Conservation (phyloP, 768 basidiomycete species). For the Pleurotus djamor region DNA sequence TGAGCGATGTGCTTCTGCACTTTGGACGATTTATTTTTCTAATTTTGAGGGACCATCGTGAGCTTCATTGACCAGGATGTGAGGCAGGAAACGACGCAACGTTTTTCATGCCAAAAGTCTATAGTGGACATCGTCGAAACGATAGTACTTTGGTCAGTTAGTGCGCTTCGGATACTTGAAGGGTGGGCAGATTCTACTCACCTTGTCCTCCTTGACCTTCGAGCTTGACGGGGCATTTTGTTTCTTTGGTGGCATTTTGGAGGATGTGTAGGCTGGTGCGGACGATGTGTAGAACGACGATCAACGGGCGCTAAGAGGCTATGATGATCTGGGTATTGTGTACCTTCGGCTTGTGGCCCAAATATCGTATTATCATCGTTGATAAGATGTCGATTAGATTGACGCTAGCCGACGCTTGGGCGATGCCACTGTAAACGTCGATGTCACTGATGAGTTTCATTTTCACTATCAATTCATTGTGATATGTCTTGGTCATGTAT, state of each 20-base stretch:
- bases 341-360: too few relatives aligned
- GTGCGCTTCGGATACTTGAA: constrained; percentile 19
- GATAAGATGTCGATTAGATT: too few relatives aligned
- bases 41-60: constrained; percentile 8
- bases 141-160: constrained; percentile 21
- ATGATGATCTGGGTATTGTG: too few relatives aligned
- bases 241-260: constrained; percentile 75
- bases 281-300: background rate
- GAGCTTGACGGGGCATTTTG: constrained; percentile 47
- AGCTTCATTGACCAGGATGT: constrained; percentile 2
- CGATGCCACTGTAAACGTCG: too few relatives aligned
- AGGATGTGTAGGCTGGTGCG: background rate
- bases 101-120: constrained; percentile 92
- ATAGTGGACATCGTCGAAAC: constrained; percentile 11
- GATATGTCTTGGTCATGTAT: too few relatives aligned
- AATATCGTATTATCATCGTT: too few relatives aligned
- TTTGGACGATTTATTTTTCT: constrained; percentile 96
- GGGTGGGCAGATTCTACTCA: constrained; percentile 23
- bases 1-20: constrained; percentile 83
- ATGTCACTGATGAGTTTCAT: too few relatives aligned
- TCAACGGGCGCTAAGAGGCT: background rate
- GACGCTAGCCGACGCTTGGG: too few relatives aligned
- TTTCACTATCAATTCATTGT: too few relatives aligned
- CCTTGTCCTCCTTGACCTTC: constrained; percentile 84
- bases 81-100: constrained; percentile 37